phyloP scores from a whole-genome alignment of 352 stramenopile species.

The Pythium phragmitis region DNA sequence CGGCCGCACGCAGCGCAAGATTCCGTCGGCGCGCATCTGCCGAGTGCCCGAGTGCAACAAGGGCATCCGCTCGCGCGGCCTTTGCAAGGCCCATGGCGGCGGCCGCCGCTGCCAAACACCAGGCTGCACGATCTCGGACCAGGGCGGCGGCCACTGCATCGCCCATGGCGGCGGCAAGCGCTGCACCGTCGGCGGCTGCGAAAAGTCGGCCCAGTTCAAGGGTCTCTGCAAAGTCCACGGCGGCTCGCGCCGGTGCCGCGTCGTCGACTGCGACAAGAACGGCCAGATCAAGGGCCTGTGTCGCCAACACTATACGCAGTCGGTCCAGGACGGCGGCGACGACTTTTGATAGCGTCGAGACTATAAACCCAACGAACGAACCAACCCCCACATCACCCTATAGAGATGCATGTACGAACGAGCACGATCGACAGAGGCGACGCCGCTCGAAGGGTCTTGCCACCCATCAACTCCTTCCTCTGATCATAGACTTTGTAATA shows the following conservation, averaged over 20 bases:
- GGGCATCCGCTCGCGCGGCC: slow-evolving; percentile 72
- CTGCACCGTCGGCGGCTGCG: slow-evolving; percentile 68
- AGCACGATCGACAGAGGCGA: not conserved
- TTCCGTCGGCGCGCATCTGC: slow-evolving; percentile 66
- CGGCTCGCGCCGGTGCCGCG: slow-evolving; percentile 66
- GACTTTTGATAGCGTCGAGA: slow-evolving; percentile 4
- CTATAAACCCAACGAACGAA: not conserved
- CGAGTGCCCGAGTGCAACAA: slow-evolving; percentile 76
- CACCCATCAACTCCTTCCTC: not conserved
- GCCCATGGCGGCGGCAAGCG: slow-evolving; percentile 82
- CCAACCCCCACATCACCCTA: slow-evolving; percentile 1
- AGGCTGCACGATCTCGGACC: slow-evolving; percentile 82
- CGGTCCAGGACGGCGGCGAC: slow-evolving; percentile 18
- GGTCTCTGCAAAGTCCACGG: slow-evolving; percentile 85
- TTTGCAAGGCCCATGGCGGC: slow-evolving; percentile 86
- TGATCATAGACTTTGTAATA: slow-evolving; percentile 15
- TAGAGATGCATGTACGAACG: slow-evolving; percentile 16
- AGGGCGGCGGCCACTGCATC: slow-evolving; percentile 82
- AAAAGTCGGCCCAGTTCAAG: slow-evolving; percentile 82
- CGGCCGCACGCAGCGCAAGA: slow-evolving; percentile 15
- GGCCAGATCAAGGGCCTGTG: slow-evolving; percentile 80
- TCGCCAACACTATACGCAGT: slow-evolving; percentile 52
- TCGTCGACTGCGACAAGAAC: slow-evolving; percentile 79
- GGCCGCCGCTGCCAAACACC: slow-evolving; percentile 73
- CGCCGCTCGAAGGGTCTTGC: not conserved